Conservation (phyloP, 306 rosid genomes). For the Hippophae tibetana region DNA sequence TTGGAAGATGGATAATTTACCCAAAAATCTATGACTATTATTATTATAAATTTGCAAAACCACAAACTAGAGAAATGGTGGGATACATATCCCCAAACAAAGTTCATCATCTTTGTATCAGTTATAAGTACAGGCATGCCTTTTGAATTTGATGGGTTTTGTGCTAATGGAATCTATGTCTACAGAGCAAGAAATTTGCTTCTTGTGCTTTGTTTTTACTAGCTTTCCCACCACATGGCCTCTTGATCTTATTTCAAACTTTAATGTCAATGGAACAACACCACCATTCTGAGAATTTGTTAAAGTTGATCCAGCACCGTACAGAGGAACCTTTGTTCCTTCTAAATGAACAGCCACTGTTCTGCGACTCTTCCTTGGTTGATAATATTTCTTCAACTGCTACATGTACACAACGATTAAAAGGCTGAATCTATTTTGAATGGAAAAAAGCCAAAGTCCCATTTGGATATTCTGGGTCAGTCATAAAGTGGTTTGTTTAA, state of each 20-base stretch:
- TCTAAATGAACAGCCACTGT: constrained; percentile 27
- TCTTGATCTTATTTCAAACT: constrained; percentile 45
- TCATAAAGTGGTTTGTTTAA: no score
- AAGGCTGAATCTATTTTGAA: background rate
- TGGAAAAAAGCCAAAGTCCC: background rate
- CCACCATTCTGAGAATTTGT: constrained; percentile 27
- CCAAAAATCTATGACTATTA: no score
- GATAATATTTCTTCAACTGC: constrained; percentile 79
- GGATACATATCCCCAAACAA: no score
- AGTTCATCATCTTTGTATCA: constrained; percentile 8
- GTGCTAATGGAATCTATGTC: constrained; percentile 38
- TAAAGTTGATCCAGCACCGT: constrained; percentile 72
- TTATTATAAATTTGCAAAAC: no score
- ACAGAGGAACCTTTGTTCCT: constrained; percentile 76
- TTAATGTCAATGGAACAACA: constrained; percentile 46
- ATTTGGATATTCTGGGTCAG: background rate
- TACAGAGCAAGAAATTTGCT: constrained; percentile 56
- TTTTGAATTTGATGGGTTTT: constrained; percentile 63
- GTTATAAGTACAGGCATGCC: constrained; percentile 52
- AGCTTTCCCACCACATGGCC: constrained; percentile 79
- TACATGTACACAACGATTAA: background rate
- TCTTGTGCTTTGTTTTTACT: constrained; percentile 60
- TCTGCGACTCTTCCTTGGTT: constrained; percentile 71
- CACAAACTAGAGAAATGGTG: no score
- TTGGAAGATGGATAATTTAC: no score